These are phyloP conservation scores for Blumeria hordei DNA, from an alignment of 2,329 filamentous ascomycete genomes.

Conservation along the genomic window DNA sequence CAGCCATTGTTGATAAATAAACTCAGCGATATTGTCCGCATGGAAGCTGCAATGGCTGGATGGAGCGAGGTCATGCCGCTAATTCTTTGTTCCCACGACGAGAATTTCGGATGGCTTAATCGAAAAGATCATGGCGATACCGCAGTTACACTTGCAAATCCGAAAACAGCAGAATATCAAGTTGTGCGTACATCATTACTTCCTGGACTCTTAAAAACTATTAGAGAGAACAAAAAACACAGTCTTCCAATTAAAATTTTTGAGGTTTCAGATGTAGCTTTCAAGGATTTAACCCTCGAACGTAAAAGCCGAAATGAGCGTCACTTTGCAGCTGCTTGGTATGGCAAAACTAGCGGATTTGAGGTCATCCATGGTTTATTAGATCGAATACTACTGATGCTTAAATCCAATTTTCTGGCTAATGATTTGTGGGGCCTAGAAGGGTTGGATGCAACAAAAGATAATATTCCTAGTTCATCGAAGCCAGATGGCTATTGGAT, in stretches of 20 bases:
- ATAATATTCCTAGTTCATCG: slow-evolving; percentile 26
- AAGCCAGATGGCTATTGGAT: slow-evolving; percentile 73
- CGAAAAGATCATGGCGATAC: slow-evolving; percentile 66
- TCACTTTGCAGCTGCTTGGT: slow-evolving; percentile 90
- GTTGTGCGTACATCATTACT: slow-evolving; percentile 71
- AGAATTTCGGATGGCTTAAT: slow-evolving; percentile 93
- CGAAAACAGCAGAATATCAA: slow-evolving; percentile 83
- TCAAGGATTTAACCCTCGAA: slow-evolving; percentile 65
- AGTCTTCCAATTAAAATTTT: slow-evolving; percentile 77
- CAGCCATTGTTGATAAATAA: slow-evolving; percentile 84
- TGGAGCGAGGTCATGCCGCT: slow-evolving; percentile 94
- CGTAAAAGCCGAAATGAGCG: slow-evolving; percentile 78
- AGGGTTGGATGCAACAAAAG: slow-evolving; percentile 25
- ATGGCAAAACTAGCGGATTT: slow-evolving; percentile 83
- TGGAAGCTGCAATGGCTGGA: slow-evolving; percentile 77
- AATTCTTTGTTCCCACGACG: slow-evolving; percentile 90
- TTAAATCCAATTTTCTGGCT: slow-evolving; percentile 58
- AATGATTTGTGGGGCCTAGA: slow-evolving; percentile 39
- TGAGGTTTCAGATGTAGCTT: slow-evolving; percentile 72
- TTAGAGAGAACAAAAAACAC: slow-evolving; percentile 80
- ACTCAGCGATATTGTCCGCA: slow-evolving; percentile 69
- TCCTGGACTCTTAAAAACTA: slow-evolving; percentile 76
- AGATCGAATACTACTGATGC: slow-evolving; percentile 80
- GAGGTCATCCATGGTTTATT: slow-evolving; percentile 87
- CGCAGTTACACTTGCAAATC: slow-evolving; percentile 69